Percentiles rank a stretch among this genome's conserved stretches.
These are phyloP conservation scores for Polyplosphaeria fusca DNA, from an alignment of 495 filamentous ascomycete genomes.

Conservation along the genomic window DNA sequence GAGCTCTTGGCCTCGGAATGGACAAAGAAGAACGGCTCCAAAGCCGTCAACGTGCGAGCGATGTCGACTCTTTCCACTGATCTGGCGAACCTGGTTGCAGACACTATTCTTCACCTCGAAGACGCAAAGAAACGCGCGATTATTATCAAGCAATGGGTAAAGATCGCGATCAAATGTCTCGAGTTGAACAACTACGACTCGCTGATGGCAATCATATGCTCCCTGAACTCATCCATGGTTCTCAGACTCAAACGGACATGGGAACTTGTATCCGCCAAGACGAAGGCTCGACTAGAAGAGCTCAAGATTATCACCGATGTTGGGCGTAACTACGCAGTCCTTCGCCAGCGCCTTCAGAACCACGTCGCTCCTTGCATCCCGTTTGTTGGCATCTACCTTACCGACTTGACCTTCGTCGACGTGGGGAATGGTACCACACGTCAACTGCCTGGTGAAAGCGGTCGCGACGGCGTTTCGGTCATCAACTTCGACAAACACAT, in stretches of 20 bases:
- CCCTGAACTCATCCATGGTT: constrained; percentile 86
- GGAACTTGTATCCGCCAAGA: constrained; percentile 84
- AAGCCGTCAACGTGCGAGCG: constrained; percentile 87
- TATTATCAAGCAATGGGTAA: constrained; percentile 98
- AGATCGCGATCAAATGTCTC: constrained; percentile 83
- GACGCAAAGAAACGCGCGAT: constrained; percentile 88
- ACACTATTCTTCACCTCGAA: constrained; percentile 80
- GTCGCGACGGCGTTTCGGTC: constrained; percentile 62
- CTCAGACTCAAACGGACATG: constrained; percentile 88
- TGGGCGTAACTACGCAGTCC: constrained; percentile 85
- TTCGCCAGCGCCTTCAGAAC: constrained; percentile 80
- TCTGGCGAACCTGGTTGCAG: constrained; percentile 88
- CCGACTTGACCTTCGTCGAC: constrained; percentile 84
- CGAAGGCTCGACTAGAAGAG: constrained; percentile 71
- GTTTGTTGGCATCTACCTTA: constrained; percentile 95
- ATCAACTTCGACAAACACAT: constrained; percentile 99
- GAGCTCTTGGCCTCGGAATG: constrained; percentile 93
- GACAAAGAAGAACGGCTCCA: constrained; percentile 76
- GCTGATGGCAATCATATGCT: constrained; percentile 94
- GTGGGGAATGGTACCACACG: constrained; percentile 84
- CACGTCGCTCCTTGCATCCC: constrained; percentile 91
- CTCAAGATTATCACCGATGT: constrained; percentile 82
- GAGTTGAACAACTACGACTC: constrained; percentile 95
- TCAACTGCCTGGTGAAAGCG: constrained; percentile 52
- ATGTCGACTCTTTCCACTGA: constrained; percentile 94